Conservation (phyloP, 768 basidiomycete genomes). For the Tricholoma sp. region DNA sequence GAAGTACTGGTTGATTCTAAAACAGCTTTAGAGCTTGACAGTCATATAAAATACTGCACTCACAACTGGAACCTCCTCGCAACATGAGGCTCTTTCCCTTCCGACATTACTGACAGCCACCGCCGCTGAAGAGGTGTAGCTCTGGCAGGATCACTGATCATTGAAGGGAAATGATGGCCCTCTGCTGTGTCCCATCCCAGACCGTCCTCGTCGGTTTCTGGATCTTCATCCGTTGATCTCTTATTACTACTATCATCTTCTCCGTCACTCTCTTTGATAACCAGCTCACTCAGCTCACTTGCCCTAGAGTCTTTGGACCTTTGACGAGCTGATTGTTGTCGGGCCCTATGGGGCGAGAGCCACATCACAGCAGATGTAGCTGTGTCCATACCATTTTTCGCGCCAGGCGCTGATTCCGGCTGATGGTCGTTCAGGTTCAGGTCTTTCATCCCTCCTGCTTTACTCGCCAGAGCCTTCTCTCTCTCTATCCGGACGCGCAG, state of each 20-base stretch:
- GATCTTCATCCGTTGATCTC: slow-evolving; percentile 39
- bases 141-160: slow-evolving; percentile 79
- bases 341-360: slow-evolving; percentile 49
- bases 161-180: slow-evolving; percentile 47
- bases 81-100: slow-evolving; percentile 67
- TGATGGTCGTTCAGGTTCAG: slow-evolving; percentile 14
- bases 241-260: slow-evolving; percentile 23
- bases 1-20: slow-evolving; percentile 87
- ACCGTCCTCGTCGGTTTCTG: slow-evolving; percentile 34
- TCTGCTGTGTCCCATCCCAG: slow-evolving; percentile 46
- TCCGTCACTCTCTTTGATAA: slow-evolving; percentile 28
- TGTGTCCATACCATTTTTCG: slow-evolving; percentile 13
- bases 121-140: slow-evolving; percentile 75
- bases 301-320: slow-evolving; percentile 39
- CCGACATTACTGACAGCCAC: slow-evolving; percentile 91
- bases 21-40: neutral
- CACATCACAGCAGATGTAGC: slow-evolving; percentile 39
- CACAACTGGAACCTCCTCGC: slow-evolving; percentile 77
- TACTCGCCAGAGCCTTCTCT: slow-evolving; percentile 31
- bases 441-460: slow-evolving; percentile 8
- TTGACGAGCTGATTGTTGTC: slow-evolving; percentile 39
- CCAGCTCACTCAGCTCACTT: slow-evolving; percentile 34
- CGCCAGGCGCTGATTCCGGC: slow-evolving; percentile 14
- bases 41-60: slow-evolving; percentile 18
- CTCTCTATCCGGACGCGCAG: slow-evolving; percentile 49